Conservation (phyloP, 495 filamentous ascomycete genomes). For the Parmelia sp. region DNA sequence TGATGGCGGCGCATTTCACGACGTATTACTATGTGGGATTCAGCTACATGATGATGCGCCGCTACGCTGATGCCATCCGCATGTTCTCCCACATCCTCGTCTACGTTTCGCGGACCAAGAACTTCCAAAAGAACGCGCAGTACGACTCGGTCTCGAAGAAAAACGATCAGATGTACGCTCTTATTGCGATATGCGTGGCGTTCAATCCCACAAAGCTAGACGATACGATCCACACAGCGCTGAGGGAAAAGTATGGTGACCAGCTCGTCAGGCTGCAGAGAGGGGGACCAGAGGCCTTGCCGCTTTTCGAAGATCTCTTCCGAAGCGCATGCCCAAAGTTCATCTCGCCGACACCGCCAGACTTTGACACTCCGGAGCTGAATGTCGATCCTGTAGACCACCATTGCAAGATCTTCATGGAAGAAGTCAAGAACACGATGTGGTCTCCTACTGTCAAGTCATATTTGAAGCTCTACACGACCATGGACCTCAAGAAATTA, state of each 20-base stretch:
- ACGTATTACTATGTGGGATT: conserved; percentile 99
- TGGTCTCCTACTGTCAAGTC: conserved; percentile 89
- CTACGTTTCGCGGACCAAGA: conserved; percentile 98
- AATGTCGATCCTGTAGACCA: conserved; percentile 97
- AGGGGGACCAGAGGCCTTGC: conserved; percentile 88
- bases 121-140: conserved; percentile 93
- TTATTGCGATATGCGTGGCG: conserved; percentile 97
- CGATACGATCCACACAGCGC: conserved; percentile 96
- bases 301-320: conserved; percentile 97
- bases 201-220: conserved; percentile 95
- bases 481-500: conserved; percentile 97
- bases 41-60: conserved; percentile 99
- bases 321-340: conserved; percentile 94
- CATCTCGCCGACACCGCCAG: conserved; percentile 93
- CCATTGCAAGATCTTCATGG: conserved; percentile 96
- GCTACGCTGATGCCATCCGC: conserved; percentile 97
- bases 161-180: conserved; percentile 99
- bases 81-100: conserved; percentile 99
- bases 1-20: conserved; percentile 99
- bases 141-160: conserved; percentile 99
- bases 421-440: conserved; percentile 97
- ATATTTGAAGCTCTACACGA: conserved; percentile 98
- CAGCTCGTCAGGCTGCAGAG: conserved; percentile 92
- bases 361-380: conserved; percentile 89
- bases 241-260: conserved; percentile 98